A percentile compares a stretch with the other conserved stretches of the same genome.
These are phyloP conservation scores for Talaromyces sp. DNA, from an alignment of 2,329 filamentous ascomycete species.

Conservation along the genomic window DNA sequence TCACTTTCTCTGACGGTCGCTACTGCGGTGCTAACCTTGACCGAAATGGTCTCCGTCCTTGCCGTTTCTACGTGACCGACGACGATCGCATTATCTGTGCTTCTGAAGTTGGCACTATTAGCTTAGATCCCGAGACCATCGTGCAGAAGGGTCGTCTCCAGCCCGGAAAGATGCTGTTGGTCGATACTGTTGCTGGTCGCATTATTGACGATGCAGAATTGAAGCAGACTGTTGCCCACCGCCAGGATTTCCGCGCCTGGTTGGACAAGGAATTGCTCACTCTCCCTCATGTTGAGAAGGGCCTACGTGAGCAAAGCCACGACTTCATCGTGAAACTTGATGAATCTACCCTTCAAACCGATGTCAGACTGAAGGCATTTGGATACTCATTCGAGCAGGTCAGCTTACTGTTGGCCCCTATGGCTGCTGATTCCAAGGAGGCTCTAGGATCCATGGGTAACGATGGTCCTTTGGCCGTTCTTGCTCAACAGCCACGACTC, in stretches of 20 bases:
- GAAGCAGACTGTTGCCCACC: conserved; percentile 79
- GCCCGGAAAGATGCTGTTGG: conserved; percentile 91
- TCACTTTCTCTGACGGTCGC: conserved; percentile 93
- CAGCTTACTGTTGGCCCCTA: conserved; percentile 82
- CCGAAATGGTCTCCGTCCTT: conserved; percentile 89
- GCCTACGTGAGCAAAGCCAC: conserved; percentile 50
- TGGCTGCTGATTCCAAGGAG: conserved; percentile 97
- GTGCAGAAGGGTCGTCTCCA: conserved; percentile 91
- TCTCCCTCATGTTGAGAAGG: conserved; percentile 67
- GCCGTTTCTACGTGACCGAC: conserved; percentile 93
- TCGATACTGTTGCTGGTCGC: conserved; percentile 83
- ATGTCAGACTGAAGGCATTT: conserved; percentile 77
- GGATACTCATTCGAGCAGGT: conserved; percentile 96
- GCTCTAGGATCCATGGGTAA: conserved; percentile 97
- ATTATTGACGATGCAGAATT: conserved; percentile 93
- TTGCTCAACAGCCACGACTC: conserved; percentile 82
- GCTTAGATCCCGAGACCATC: conserved; percentile 81
- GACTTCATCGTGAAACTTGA: conserved; percentile 66
- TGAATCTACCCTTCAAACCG: conserved; percentile 69
- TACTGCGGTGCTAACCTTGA: conserved; percentile 97
- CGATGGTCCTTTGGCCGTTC: conserved; percentile 84
- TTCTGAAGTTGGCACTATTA: conserved; percentile 91
- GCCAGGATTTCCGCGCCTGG: conserved; percentile 85
- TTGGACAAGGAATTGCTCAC: conserved; percentile 79
- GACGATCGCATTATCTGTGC: conserved; percentile 97